Evolutionary conservation across 306 rosid genomes (phyloP).

Genomic region (Lathyrus oleraceus): DNA sequence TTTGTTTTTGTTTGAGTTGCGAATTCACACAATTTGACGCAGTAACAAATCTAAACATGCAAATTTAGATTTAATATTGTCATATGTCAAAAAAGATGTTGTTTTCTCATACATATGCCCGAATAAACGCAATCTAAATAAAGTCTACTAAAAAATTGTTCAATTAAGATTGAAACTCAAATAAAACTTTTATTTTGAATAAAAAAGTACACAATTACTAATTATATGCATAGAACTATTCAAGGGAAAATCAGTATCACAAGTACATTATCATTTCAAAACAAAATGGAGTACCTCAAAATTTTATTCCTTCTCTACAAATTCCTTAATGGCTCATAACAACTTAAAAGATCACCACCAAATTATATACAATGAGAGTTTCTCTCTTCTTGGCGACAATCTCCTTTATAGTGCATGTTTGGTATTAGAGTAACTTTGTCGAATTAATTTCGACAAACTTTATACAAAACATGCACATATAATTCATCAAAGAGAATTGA

Average conservation of each 20-base stretch:
- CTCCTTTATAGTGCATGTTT: constrained; percentile 18
- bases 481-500: constrained; percentile 28
- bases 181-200: neutral
- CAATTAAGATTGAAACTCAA: neutral
- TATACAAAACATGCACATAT: neutral
- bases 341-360: constrained; percentile 44
- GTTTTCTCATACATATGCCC: too few relatives aligned
- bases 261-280: constrained; percentile 37
- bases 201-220: neutral
- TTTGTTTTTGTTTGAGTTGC: too few relatives aligned
- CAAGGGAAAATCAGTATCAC: neutral
- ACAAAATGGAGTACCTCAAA: constrained; percentile 35
- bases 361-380: constrained; percentile 47
- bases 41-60: too few relatives aligned
- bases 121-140: too few relatives aligned
- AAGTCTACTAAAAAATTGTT: neutral
- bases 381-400: constrained; percentile 36
- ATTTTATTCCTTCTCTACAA: constrained; percentile 57
- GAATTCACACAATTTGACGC: too few relatives aligned
- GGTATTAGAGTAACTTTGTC: too few relatives aligned
- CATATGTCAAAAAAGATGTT: too few relatives aligned
- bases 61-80: too few relatives aligned
- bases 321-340: constrained; percentile 39
- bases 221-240: neutral
- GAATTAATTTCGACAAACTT: too few relatives aligned